Evolutionary conservation across 1,139 yeast species (phyloP), one percentile per base, ranked within the genome.

Genomic region (Pichia norvegensis): DNA sequence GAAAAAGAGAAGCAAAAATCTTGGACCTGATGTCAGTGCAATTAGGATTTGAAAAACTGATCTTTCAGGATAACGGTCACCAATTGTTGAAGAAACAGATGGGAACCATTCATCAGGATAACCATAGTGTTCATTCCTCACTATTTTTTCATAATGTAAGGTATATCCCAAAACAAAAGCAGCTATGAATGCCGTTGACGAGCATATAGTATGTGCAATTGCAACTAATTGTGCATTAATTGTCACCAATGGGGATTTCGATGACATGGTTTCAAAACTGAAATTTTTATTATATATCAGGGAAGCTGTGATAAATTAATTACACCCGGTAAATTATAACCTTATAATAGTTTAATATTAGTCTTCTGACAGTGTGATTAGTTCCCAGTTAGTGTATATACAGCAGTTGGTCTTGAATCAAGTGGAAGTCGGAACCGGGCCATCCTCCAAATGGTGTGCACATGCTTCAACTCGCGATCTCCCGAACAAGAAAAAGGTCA

Each of bases 101-200:
- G 98, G 98, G 60, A 92, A 90, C 98, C 98, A 92, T 65, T 92
- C 98, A 49, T 88, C 94, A 1, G 98, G 98, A 61, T 86, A 92
- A 0, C 95, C 95, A 60, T 72, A 90, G 52, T 79, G 78, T 40
- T 92, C 83, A 63, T 92, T 92, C 57, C 81, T 72, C 13, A 92
- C 96, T 59, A 92, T 92, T 63, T 92, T 90, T 51, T 83, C 69
- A 63, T 81, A 88, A 64, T 88, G 97, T 16, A 88, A 70, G 49
- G 69, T 69, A 53, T 78, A 77, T 5, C 95, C 97, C 35, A 85
- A 79, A 0, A 72, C 63, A 33, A 88, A 70, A 2, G 97, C 95
- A 0, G 80, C 75, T 7, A 83, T 42, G 59, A 88, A 88, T 1
- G 96, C 95, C 21, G 76, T 61, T 17, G 73, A 69, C 1, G 95